Conservation (phyloP, 371 early-diverging fungal species). For the Conidiobolus incongruus region DNA sequence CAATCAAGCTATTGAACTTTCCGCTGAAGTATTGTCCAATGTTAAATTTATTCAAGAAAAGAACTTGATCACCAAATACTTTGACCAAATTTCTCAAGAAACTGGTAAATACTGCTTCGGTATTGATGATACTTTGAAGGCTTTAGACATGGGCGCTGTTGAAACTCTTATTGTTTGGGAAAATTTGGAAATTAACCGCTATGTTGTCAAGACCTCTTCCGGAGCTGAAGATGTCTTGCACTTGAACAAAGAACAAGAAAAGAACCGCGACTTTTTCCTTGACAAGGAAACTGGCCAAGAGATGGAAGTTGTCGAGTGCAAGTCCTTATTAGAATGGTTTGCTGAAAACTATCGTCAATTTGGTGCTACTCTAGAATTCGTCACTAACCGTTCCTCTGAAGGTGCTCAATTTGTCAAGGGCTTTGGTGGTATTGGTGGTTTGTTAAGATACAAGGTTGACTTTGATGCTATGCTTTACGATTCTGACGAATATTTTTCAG, state of each 20-base stretch:
- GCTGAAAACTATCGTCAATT: constrained; percentile 95
- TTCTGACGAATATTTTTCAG: constrained; percentile 15
- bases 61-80: constrained; percentile 88
- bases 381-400: constrained; percentile 95
- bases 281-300: constrained; percentile 37
- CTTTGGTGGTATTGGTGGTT: constrained; percentile 99
- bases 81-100: constrained; percentile 93
- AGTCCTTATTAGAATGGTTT: constrained; percentile 93
- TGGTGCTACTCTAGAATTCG: constrained; percentile 86
- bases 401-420: constrained; percentile 98
- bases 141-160: constrained; percentile 89
- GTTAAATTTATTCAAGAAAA: constrained; percentile 98
- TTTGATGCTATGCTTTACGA: constrained; percentile 26
- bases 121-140: constrained; percentile 91
- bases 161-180: constrained; percentile 98
- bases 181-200: constrained; percentile 57
- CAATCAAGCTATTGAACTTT: constrained; percentile 94
- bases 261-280: constrained; percentile 31
- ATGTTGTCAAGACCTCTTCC: constrained; percentile 43
- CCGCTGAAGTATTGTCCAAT: constrained; percentile 81
- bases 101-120: constrained; percentile 96
- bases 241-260: constrained; percentile 67
- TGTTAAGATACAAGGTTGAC: constrained; percentile 93
- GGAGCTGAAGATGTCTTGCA: constrained; percentile 45
- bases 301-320: constrained; percentile 58